phyloP scores from a whole-genome alignment of 2,329 filamentous ascomycete species.

The Myriosclerotinia duriaeana region DNA sequence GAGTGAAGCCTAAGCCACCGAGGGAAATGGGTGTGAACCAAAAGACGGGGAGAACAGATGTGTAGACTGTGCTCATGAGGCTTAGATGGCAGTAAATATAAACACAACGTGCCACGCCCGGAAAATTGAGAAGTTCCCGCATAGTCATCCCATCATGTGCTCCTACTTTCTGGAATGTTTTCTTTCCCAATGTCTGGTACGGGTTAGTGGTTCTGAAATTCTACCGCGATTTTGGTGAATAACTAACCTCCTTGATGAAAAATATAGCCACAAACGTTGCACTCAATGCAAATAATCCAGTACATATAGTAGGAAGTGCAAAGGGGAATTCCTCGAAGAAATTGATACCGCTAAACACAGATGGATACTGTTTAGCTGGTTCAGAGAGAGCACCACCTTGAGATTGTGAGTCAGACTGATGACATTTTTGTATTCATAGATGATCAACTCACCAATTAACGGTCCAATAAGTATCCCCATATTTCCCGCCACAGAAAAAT shows the following conservation, averaged over 20 bases:
- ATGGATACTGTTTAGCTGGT: conserved; percentile 63
- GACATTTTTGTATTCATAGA: conserved; percentile 43
- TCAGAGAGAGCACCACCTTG: conserved; percentile 66
- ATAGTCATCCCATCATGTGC: conserved; percentile 45
- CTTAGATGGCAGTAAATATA: conserved; percentile 65
- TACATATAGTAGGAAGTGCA: conserved; percentile 60
- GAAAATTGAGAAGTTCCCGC: conserved; percentile 57
- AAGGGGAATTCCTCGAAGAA: conserved; percentile 68
- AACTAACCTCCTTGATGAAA: conserved; percentile 57
- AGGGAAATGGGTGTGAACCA: conserved; percentile 61
- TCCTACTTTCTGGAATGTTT: conserved; percentile 33
- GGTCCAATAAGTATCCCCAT: conserved; percentile 73
- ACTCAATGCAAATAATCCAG: conserved; percentile 54
- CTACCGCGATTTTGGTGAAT: neutral
- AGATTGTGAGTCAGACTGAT: conserved; percentile 18
- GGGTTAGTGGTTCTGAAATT: neutral
- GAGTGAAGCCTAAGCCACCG: conserved; percentile 65
- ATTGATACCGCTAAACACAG: conserved; percentile 51
- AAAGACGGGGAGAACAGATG: conserved; percentile 67
- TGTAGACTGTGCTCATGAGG: conserved; percentile 70
- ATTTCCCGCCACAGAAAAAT: conserved; percentile 74
- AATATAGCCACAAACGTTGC: conserved; percentile 53
- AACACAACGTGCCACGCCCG: conserved; percentile 65
- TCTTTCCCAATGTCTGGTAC: conserved; percentile 46
- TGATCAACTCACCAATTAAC: conserved; percentile 33